Conservation (phyloP, 805 yeast species). For the Zygosaccharomyces siamensis region DNA sequence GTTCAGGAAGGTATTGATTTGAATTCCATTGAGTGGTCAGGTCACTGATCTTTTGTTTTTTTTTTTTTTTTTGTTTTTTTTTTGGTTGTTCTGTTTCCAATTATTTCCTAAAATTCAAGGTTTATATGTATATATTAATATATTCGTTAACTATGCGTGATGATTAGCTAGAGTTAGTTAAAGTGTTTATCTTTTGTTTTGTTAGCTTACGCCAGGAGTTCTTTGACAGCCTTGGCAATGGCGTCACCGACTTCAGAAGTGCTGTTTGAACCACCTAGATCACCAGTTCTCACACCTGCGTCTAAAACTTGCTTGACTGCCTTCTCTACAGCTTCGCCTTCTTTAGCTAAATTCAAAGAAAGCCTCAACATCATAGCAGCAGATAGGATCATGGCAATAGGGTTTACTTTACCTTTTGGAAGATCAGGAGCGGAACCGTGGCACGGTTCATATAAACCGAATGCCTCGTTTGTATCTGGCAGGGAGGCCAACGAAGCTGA, state of each 20-base stretch:
- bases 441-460: slow-evolving; percentile 96
- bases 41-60: slow-evolving; percentile 52
- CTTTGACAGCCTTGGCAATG: slow-evolving; percentile 65
- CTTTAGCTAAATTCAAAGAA: slow-evolving; percentile 75
- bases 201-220: slow-evolving; percentile 38
- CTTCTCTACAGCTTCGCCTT: slow-evolving; percentile 81
- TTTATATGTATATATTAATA: slow-evolving; percentile 1
- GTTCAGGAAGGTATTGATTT: slow-evolving; percentile 97
- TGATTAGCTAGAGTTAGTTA: neutral
- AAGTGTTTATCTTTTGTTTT: neutral
- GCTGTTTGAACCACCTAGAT: slow-evolving; percentile 75
- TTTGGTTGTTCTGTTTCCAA: neutral
- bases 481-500: slow-evolving; percentile 93
- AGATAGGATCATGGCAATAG: slow-evolving; percentile 90
- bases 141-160: slow-evolving; percentile 6
- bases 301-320: slow-evolving; percentile 85
- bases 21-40: slow-evolving; percentile 94
- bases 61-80: neutral
- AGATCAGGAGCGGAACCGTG: slow-evolving; percentile 98
- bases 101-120: neutral
- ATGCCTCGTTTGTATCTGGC: slow-evolving; percentile 90
- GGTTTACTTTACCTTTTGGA: slow-evolving; percentile 82
- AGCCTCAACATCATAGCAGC: slow-evolving; percentile 97
- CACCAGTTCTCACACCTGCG: slow-evolving; percentile 83
- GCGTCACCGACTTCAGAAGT: slow-evolving; percentile 96